Percentiles rank a stretch among this genome's conserved stretches.
These are phyloP conservation scores for Diaporthe humulicola DNA, from an alignment of 2,329 filamentous ascomycete species.

Conservation along the genomic window DNA sequence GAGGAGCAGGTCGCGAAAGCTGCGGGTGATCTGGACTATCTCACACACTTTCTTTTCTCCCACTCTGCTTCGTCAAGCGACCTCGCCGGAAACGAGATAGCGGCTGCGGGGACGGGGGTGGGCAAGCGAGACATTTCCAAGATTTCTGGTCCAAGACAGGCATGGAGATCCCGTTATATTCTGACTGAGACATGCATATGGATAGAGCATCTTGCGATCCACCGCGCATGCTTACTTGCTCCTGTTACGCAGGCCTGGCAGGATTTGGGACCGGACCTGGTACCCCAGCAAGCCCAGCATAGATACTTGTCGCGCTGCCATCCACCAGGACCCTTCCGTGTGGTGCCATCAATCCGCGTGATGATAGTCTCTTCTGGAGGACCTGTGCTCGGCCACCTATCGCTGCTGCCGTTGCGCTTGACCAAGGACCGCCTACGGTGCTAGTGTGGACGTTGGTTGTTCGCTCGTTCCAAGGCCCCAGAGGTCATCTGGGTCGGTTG, in stretches of 20 bases:
- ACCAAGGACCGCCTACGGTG: background rate
- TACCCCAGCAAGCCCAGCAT: too few species aligned
- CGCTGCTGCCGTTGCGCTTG: slow-evolving; percentile 23
- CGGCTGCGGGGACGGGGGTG: slow-evolving; percentile 29
- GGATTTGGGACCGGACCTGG: background rate
- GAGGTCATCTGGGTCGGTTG: slow-evolving; percentile 5
- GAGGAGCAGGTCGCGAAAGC: slow-evolving; percentile 1
- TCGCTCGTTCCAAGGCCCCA: slow-evolving; percentile 11
- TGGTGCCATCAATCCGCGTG: background rate
- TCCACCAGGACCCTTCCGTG: slow-evolving; percentile 5
- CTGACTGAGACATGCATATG: slow-evolving; percentile 38
- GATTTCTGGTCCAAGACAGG: slow-evolving; percentile 33
- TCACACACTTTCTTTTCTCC: background rate
- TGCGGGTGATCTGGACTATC: slow-evolving; percentile 12
- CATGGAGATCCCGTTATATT: slow-evolving; percentile 34
- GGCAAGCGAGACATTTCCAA: slow-evolving; percentile 36
- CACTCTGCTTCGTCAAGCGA: slow-evolving; percentile 20
- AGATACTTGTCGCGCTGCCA: background rate
- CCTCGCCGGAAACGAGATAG: slow-evolving; percentile 31
- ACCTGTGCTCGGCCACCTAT: slow-evolving; percentile 10
- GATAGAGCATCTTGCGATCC: slow-evolving; percentile 28
- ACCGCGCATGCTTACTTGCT: slow-evolving; percentile 20
- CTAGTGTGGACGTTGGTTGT: slow-evolving; percentile 5
- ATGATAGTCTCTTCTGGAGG: background rate
- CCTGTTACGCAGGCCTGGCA: slow-evolving; percentile 11